Evolutionary conservation across 495 filamentous ascomycete genomes (phyloP).

Genomic region (Podospora comata): DNA sequence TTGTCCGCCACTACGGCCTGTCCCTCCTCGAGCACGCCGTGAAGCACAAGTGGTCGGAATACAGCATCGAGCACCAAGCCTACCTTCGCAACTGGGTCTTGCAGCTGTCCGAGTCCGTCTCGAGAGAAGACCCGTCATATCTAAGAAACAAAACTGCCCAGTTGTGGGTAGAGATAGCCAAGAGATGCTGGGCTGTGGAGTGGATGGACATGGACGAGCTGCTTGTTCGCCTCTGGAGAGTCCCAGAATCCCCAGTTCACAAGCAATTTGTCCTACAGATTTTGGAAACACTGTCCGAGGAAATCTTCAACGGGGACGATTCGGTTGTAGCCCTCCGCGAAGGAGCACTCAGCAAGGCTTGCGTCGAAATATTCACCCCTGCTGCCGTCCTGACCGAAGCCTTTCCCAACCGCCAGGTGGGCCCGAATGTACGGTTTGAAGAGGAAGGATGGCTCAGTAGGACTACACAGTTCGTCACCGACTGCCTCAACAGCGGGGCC

Average conservation of each 20-base stretch:
- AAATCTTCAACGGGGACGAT: constrained; percentile 89
- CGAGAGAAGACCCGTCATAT: constrained; percentile 72
- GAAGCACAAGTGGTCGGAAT: constrained; percentile 75
- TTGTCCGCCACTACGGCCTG: constrained; percentile 90
- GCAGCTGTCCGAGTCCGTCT: constrained; percentile 69
- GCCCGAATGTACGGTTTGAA: constrained; percentile 63
- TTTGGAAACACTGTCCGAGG: constrained; percentile 90
- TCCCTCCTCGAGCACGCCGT: constrained; percentile 86
- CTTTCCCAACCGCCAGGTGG: constrained; percentile 62
- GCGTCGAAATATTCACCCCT: constrained; percentile 90
- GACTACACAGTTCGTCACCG: constrained; percentile 67
- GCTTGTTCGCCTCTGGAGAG: constrained; percentile 75
- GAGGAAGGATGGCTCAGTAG: constrained; percentile 83
- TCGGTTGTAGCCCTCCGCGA: constrained; percentile 76
- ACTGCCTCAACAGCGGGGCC: constrained; percentile 62
- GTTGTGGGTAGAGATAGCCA: constrained; percentile 91
- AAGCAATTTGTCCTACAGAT: constrained; percentile 78
- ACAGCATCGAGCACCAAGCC: constrained; percentile 57
- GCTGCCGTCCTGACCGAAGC: constrained; percentile 66
- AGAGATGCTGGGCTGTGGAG: constrained; percentile 83
- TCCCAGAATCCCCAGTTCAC: constrained; percentile 59
- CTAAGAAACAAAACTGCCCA: constrained; percentile 93
- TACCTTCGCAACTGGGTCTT: constrained; percentile 71
- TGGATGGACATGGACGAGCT: constrained; percentile 93
- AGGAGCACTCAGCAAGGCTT: constrained; percentile 76